Evolutionary conservation across 2,329 filamentous ascomycete genomes (phyloP).

Genomic region (Fusarium tricinctum): DNA sequence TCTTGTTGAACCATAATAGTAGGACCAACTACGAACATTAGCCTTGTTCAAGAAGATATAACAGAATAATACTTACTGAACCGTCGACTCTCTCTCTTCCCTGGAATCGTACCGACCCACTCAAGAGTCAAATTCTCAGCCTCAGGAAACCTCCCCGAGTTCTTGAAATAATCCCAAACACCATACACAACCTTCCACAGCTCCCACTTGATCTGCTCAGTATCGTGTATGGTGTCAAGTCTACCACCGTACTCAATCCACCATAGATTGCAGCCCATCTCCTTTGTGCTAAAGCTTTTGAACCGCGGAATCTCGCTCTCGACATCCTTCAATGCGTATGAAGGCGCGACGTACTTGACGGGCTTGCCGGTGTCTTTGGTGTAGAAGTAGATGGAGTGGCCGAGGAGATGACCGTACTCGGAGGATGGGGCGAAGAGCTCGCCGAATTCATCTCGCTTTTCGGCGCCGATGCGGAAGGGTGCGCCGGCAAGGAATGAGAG

Average conservation of each 20-base stretch:
- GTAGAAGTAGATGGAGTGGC: constrained; percentile 30
- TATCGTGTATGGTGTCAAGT: constrained; percentile 27
- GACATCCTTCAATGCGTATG: constrained; percentile 18
- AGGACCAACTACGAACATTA: constrained; percentile 7
- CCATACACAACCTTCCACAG: constrained; percentile 29
- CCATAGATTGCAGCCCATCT: constrained; percentile 27
- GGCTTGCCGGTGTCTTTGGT: constrained; percentile 24
- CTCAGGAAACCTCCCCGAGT: constrained; percentile 17
- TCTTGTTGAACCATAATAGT: constrained; percentile 27
- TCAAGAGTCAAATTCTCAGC: constrained; percentile 24
- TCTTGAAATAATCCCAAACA: constrained; percentile 32
- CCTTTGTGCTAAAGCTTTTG: constrained; percentile 26
- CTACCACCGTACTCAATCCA: constrained; percentile 30
- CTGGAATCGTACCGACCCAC: constrained; percentile 21
- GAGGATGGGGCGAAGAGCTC: constrained; percentile 25
- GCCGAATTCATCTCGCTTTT: constrained; percentile 21
- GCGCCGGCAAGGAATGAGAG: constrained; percentile 24
- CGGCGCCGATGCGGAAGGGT: constrained; percentile 21
- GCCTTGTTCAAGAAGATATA: rapidly evolving
- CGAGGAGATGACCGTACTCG: constrained; percentile 23
- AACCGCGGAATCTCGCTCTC: constrained; percentile 19
- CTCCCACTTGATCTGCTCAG: constrained; percentile 27
- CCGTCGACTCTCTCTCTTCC: constrained; percentile 22
- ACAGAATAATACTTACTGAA: background rate
- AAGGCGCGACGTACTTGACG: constrained; percentile 17